Percentiles rank a stretch among this genome's conserved stretches.
These are phyloP conservation scores for Aegilops longissima DNA, from an alignment of 176 grass and related monocot species.

Conservation along the genomic window DNA sequence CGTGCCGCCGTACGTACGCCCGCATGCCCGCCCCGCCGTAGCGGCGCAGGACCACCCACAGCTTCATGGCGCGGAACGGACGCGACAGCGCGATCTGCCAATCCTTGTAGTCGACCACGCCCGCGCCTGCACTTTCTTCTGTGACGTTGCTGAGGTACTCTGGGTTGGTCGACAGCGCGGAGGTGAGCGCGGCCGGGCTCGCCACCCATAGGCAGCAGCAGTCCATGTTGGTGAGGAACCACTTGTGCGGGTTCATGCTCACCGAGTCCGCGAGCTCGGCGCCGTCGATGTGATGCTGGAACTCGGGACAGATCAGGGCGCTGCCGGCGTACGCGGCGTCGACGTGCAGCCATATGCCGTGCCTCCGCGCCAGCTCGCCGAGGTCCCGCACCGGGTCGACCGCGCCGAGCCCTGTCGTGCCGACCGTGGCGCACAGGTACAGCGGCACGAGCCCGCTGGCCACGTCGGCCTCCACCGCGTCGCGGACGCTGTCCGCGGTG, in stretches of 20 bases:
- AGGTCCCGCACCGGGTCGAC: neutral
- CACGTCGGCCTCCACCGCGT: neutral
- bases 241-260: neutral
- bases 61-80: neutral
- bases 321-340: neutral
- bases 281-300: neutral
- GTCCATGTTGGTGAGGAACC: neutral
- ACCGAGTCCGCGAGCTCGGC: neutral
- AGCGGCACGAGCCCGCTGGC: neutral
- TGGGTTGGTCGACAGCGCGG: neutral
- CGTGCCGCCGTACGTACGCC: neutral
- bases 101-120: neutral
- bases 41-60: neutral
- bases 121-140: neutral
- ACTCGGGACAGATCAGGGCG: neutral
- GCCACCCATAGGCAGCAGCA: neutral
- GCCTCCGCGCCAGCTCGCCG: neutral
- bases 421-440: neutral
- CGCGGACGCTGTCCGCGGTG: neutral
- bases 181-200: neutral
- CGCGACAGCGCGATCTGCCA: neutral
- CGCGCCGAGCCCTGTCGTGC: neutral
- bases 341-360: neutral
- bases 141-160: neutral
- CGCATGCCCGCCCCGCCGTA: neutral